Conservation (phyloP, 805 yeast genomes). For the Jamesozyma lodderae region DNA sequence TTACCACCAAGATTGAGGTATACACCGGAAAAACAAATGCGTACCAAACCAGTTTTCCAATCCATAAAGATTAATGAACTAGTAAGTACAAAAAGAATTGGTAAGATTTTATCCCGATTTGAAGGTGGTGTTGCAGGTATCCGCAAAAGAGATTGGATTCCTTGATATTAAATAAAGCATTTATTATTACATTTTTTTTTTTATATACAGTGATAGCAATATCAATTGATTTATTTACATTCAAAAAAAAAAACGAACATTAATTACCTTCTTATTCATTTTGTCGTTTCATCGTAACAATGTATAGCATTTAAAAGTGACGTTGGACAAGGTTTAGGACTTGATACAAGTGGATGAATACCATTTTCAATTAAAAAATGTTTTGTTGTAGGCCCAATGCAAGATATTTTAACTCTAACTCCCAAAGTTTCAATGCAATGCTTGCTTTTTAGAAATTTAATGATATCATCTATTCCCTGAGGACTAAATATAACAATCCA, state of each 20-base stretch:
- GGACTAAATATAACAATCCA: conserved; percentile 92
- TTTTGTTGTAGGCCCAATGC: conserved; percentile 90
- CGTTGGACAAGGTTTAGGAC: conserved; percentile 63
- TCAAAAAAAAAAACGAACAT: background rate
- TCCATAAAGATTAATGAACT: conserved; percentile 27
- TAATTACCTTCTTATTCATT: too few species aligned
- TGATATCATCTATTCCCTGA: conserved; percentile 67
- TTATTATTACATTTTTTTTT: too few species aligned
- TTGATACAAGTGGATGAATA: conserved; percentile 51
- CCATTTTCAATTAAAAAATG: conserved; percentile 45
- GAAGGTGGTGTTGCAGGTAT: conserved; percentile 31
- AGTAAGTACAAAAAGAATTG: conserved; percentile 18
- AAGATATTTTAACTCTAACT: conserved; percentile 40
- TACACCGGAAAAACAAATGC: conserved; percentile 28
- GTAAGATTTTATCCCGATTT: conserved; percentile 22
- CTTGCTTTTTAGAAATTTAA: conserved; percentile 33
- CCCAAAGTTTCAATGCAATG: conserved; percentile 21
- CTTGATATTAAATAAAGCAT: too few species aligned
- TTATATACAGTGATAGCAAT: background rate
- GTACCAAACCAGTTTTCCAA: conserved; percentile 25
- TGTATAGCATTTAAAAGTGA: conserved; percentile 38
- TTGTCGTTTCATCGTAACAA: conserved; percentile 3
- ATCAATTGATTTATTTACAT: background rate
- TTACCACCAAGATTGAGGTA: conserved; percentile 25
- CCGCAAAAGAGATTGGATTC: conserved; percentile 14